Evolutionary conservation across 169 alveolate genomes (phyloP), one percentile per base, ranked within the genome.

Genomic region (Cyclospora cayetanensis): DNA sequence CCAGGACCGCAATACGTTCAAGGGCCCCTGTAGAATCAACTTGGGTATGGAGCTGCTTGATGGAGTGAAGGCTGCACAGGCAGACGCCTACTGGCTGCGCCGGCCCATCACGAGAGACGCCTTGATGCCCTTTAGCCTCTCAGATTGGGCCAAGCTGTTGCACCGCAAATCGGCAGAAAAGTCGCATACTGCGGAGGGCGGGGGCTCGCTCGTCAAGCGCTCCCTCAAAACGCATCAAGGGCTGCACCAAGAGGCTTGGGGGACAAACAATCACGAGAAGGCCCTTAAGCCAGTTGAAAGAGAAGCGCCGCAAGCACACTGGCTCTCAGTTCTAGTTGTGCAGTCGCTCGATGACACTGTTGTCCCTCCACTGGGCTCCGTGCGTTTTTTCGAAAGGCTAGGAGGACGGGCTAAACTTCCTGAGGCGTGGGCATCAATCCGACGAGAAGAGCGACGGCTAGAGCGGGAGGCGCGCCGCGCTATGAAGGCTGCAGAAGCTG

Each of bases 51-150:
- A 70, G 27, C 18, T 60, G n/a, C 31, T 7, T 0, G 35, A 60
- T 11, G 72, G 35, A 18, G 72, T n/a, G 31, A n/a, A 12, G 31
- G 83, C 83, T 11, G 55, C 83, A 11, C 55, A 70, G 53, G 55
- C 42, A 3, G 83, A 70, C 35, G 83, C 55, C 35, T 27, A 34
- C 29, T 70, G 83, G 83, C 83, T 70, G 34, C 52, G 83, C 34
- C 50, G 83, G 55, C 83, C 83, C 11, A 70, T 70, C 53, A 5
- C 39, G 12, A 70, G 55, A 35, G 83, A 70, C 55, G 52, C 83
- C 1, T 3, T 27, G n/a, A 34, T 37, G 83, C 83, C 83, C 83
- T 34, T 35, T 35, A 70, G 83, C 55, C 3, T 70, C 35, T 22
- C 25, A 18, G 83, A 70, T 22, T 70, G 83, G 83, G 52, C 9